A percentile compares a stretch with the other conserved stretches of the same genome.
phyloP scores from a whole-genome alignment of 192 early-diverging fungal genomes.

The Kappamyces sp. region DNA sequence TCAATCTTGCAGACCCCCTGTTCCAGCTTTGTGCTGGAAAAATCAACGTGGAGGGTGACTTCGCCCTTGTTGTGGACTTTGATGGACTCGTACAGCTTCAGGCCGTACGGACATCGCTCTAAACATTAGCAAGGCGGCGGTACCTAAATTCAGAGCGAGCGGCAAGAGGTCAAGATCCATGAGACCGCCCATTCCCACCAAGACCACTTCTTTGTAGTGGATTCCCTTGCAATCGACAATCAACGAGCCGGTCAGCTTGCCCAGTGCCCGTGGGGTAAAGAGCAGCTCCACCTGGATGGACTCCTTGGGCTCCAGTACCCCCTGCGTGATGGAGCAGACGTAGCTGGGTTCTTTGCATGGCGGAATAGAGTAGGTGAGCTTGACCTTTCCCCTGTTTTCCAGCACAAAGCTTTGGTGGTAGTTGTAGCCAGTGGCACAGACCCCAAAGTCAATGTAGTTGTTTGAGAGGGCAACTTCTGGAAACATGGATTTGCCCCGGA shows the following conservation, averaged over 20 bases:
- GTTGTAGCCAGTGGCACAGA: constrained; percentile 47
- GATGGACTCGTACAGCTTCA: constrained; percentile 35
- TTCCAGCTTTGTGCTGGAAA: constrained; percentile 15
- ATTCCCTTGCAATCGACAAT: constrained; percentile 59
- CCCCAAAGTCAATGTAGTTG: constrained; percentile 54
- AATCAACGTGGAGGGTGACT: constrained; percentile 38
- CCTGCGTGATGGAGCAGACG: constrained; percentile 28
- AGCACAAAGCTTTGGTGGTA: constrained; percentile 45
- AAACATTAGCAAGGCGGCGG: constrained; percentile 2
- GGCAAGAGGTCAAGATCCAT: constrained; percentile 52
- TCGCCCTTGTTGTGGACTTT: constrained; percentile 45
- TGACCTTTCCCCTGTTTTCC: constrained; percentile 53
- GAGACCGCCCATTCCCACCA: constrained; percentile 52
- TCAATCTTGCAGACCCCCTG: constrained; percentile 23
- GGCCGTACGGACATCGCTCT: constrained; percentile 48
- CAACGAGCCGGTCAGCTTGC: constrained; percentile 42
- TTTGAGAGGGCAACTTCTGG: constrained; percentile 48
- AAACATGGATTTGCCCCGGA: constrained; percentile 55
- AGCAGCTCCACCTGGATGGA: constrained; percentile 34
- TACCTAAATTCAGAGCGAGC: constrained; percentile 38
- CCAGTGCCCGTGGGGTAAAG: constrained; percentile 42
- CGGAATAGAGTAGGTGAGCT: constrained; percentile 49
- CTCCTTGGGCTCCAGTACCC: constrained; percentile 42
- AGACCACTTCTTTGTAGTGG: constrained; percentile 56
- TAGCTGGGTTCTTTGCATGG: constrained; percentile 42